Percentiles rank a stretch among this genome's conserved stretches.
These are phyloP conservation scores for Pneumocystis wakefieldiae DNA, from an alignment of 1,139 yeast genomes.

Conservation along the genomic window DNA sequence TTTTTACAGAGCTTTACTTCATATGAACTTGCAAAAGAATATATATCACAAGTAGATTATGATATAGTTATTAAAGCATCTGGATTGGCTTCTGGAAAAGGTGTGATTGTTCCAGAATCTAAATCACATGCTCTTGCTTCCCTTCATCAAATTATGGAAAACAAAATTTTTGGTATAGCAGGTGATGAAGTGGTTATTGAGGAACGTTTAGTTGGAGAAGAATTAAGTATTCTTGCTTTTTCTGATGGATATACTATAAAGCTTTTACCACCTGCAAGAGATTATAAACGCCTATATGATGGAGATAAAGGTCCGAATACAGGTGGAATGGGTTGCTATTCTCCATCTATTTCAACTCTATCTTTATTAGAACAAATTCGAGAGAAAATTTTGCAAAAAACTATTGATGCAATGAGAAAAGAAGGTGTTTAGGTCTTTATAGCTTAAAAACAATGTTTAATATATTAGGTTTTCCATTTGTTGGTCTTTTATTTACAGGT, in stretches of 20 bases:
- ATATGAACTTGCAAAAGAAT: conserved; percentile 57
- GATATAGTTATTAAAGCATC: conserved; percentile 90
- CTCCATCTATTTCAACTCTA: conserved; percentile 84
- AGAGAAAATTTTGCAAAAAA: conserved; percentile 63
- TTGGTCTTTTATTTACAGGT: conserved; percentile 94
- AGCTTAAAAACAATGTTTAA: neutral
- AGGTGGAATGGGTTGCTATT: conserved; percentile 99
- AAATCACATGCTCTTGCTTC: conserved; percentile 77
- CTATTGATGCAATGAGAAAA: conserved; percentile 90
- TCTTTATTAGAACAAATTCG: conserved; percentile 55
- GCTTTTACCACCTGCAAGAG: conserved; percentile 95
- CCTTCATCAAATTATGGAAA: conserved; percentile 77
- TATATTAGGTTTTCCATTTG: conserved; percentile 56
- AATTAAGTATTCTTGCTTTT: conserved; percentile 78
- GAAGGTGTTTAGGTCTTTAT: conserved; percentile 32
- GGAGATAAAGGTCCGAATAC: conserved; percentile 91
- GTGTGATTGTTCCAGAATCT: conserved; percentile 79
- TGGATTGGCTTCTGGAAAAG: conserved; percentile 98
- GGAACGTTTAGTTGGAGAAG: conserved; percentile 93
- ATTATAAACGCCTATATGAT: conserved; percentile 88
- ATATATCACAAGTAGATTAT: conserved; percentile 51
- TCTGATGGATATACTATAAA: conserved; percentile 87
- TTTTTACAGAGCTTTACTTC: conserved; percentile 43
- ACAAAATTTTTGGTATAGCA: conserved; percentile 76
- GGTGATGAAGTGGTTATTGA: conserved; percentile 91